A percentile compares a stretch with the other conserved stretches of the same genome.
These are phyloP conservation scores for Takashimella koratensis DNA, from an alignment of 1,284 basidiomycete genomes.

Conservation along the genomic window DNA sequence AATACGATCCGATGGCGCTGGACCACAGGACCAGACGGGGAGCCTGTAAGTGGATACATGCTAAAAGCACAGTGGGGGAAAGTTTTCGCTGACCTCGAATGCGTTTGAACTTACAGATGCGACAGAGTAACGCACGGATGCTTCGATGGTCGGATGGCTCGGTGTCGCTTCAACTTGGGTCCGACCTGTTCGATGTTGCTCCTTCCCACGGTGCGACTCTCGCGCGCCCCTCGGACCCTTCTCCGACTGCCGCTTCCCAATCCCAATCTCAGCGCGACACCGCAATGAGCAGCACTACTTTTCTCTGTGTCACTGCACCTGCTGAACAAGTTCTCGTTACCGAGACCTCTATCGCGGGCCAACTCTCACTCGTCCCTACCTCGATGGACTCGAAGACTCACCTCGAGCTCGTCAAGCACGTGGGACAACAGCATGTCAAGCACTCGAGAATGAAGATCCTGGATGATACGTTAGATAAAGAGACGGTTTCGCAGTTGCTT, in stretches of 20 bases:
- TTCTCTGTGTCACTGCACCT: slow-evolving; percentile 27
- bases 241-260: background rate
- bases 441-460: slow-evolving; percentile 42
- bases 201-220: slow-evolving; percentile 35
- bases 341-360: slow-evolving; percentile 39
- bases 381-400: slow-evolving; percentile 42
- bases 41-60: slow-evolving; percentile 25
- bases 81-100: background rate
- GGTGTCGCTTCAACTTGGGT: slow-evolving; percentile 44
- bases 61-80: background rate
- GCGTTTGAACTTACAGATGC: slow-evolving; percentile 12
- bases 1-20: slow-evolving; percentile 49
- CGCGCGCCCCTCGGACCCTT: slow-evolving; percentile 13
- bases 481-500: slow-evolving; percentile 26
- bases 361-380: slow-evolving; percentile 38
- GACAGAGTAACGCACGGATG: slow-evolving; percentile 43
- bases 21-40: slow-evolving; percentile 35
- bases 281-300: slow-evolving; percentile 20
- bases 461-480: slow-evolving; percentile 33
- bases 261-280: slow-evolving; percentile 3
- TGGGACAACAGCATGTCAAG: slow-evolving; percentile 44
- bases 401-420: slow-evolving; percentile 41
- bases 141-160: slow-evolving; percentile 49
- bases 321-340: slow-evolving; percentile 36
- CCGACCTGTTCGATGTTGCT: slow-evolving; percentile 45